Base-by-base conservation (phyloP, 2,329 filamentous ascomycete genomes). In the Nannizziopsis barbatae region DNA sequence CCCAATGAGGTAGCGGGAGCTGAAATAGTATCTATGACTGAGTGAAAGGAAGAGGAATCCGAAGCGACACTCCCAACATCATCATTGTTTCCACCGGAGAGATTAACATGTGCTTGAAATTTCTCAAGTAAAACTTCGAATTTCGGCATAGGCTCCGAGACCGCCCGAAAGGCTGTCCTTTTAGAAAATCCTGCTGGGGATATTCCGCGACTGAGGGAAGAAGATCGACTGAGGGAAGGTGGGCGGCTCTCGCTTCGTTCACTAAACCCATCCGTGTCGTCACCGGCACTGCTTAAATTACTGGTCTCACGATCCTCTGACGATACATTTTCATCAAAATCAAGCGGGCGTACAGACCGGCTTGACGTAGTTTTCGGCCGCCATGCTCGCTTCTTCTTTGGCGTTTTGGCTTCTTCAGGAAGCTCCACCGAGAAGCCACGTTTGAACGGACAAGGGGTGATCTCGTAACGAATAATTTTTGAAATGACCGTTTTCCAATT, bases 361-460 rank as follows among this genome's bases (percentile, higher is more conserved):
- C 33, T 41, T n/a, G 47, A 31, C 32, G 47, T 44, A 12, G 44
- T 67, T 58, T 75, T 74, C 1, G 82, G 80, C 22, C 75, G 81
- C 80, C 83, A 86, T 11, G 83, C 80, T 54, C 74, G 78, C 66
- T 81, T 83, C 59, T 75, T 80, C 45, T 78, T 69, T 1, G 81
- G 83, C 1, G 76, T 77, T 55, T 76, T 73, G 9, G 81, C 80
- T 49, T 76, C 73, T 57, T 85, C 80, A 0, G 86, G 86, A 14
- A 92, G 68, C 44, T 83, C 75, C 9, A 90, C 80, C 0, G 79
- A 81, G 57, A 93, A 93, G 2, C 76, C 75, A 51, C 87, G 75
- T 58, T 81, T 75, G 63, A 95, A 95, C 0, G 89, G 89, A 63
- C 88, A 95, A 39, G 81, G 77, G 0, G 89, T 95, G 60, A 85